Base-by-base conservation (phyloP, 805 yeast genomes). In the Debaryomyces tyrocola region DNA sequence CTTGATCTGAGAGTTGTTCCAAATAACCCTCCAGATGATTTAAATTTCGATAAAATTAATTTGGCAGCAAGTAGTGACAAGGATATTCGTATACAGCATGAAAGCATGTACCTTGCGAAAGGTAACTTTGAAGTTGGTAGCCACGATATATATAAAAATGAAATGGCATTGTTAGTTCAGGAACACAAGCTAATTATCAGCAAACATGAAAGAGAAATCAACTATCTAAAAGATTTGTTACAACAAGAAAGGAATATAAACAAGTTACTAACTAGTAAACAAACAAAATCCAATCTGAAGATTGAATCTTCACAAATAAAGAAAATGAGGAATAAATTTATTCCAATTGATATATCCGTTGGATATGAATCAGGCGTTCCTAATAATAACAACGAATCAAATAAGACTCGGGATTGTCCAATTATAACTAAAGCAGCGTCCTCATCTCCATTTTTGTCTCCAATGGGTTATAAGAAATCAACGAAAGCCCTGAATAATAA, bases 201-300 rank as follows among this genome's bases (percentile, higher is more conserved):
- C 12, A 60, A 55, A 41, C 66, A 66, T 41, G 62, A 60, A 43
- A 49, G 54, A 14, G 67, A 64, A 47, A 63, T 61, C 15, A 49
- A 54, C 11, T 54, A 58, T 37, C 49, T 63, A 20, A 59, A 55
- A 36, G 42, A 53, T 14, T 51, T 66, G 18, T 50, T 66, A 38
- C 41, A 40, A 11, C 55, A 60, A 33, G 67, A 66, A 47, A 54
- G 59, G 39, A 47, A 51, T 36, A 38, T 58, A 8, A 60, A 54
- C 46, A 46, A 44, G 21, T 17, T 36, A 20, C 36, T 47, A 8
- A 41, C 40, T 44, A 10, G 39, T 36, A n/a, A 43, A 10, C 49
- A 55, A 20, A 46, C 35, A 20, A 35, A 39, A 28, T 4, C 27
- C 10, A 24, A 24, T 24, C 27, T 24, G 27, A 24, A 24, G 27